These are phyloP conservation scores for Vickermania ingenoplastis DNA, from an alignment of 208 protist genomes.

Conservation along the genomic window DNA sequence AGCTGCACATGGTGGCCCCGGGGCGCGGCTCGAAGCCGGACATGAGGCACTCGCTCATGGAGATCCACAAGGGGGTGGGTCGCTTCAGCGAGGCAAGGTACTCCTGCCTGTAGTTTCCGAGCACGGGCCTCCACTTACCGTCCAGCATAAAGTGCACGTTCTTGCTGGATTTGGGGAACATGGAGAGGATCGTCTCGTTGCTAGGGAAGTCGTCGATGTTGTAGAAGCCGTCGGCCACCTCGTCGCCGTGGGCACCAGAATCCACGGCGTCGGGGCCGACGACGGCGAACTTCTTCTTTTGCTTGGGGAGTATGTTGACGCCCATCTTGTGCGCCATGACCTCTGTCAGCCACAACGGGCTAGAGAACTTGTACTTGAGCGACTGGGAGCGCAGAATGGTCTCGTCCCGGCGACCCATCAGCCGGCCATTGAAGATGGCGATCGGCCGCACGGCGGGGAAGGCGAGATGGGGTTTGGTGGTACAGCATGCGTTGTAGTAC, in stretches of 20 bases:
- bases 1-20: slow-evolving; percentile 15
- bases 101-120: slow-evolving; percentile 74
- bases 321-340: slow-evolving; percentile 41
- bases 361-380: slow-evolving; percentile 79
- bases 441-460: slow-evolving; percentile 70
- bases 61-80: slow-evolving; percentile 67
- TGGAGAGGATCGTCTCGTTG: slow-evolving; percentile 55
- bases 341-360: slow-evolving; percentile 78
- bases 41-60: slow-evolving; percentile 85
- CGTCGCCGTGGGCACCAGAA: slow-evolving; percentile 17
- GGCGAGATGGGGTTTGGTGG: slow-evolving; percentile 62
- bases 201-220: slow-evolving; percentile 76
- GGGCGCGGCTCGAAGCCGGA: slow-evolving; percentile 66
- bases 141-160: slow-evolving; percentile 82
- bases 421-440: slow-evolving; percentile 69
- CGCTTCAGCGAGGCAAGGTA: slow-evolving; percentile 55
- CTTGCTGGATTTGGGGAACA: slow-evolving; percentile 81
- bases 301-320: slow-evolving; percentile 43
- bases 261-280: slow-evolving; percentile 54
- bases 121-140: slow-evolving; percentile 73
- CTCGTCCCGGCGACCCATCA: slow-evolving; percentile 73
- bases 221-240: slow-evolving; percentile 72
- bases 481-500: slow-evolving; percentile 78
- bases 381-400: slow-evolving; percentile 56
- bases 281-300: slow-evolving; percentile 48